Percentiles rank a stretch among this genome's conserved stretches.
Conservation (phyloP, 192 early-diverging fungal genomes). For the Backusella tuberculispora region DNA sequence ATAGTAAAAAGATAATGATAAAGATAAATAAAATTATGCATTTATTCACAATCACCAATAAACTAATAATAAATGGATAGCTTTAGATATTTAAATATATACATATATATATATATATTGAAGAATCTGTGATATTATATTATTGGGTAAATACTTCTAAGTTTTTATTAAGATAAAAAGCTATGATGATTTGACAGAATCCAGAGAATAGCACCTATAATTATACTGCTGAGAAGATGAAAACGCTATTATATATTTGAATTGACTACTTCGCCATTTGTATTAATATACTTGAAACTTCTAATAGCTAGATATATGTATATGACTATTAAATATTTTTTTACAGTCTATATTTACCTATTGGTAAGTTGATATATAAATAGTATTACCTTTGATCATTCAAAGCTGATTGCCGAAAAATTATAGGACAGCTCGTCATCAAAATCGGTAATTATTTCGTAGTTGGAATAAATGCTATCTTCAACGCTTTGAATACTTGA, state of each 20-base stretch:
- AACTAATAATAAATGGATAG: too few species aligned
- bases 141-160: too few species aligned
- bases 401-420: neutral
- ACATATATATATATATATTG: too few species aligned
- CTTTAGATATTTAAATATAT: too few species aligned
- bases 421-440: neutral
- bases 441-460: neutral
- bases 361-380: neutral
- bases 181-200: neutral
- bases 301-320: neutral
- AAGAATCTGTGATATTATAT: too few species aligned
- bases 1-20: too few species aligned
- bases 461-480: slow-evolving; percentile 4
- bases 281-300: too few species aligned
- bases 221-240: neutral
- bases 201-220: neutral
- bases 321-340: neutral
- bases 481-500: neutral
- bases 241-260: neutral
- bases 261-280: neutral
- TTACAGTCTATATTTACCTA: neutral
- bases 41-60: too few species aligned
- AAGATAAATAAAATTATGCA: too few species aligned
- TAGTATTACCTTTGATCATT: neutral
- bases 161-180: neutral